Evolutionary conservation across 2,329 filamentous ascomycete genomes (phyloP).

Genomic region (Pseudogymnoascus sp.): DNA sequence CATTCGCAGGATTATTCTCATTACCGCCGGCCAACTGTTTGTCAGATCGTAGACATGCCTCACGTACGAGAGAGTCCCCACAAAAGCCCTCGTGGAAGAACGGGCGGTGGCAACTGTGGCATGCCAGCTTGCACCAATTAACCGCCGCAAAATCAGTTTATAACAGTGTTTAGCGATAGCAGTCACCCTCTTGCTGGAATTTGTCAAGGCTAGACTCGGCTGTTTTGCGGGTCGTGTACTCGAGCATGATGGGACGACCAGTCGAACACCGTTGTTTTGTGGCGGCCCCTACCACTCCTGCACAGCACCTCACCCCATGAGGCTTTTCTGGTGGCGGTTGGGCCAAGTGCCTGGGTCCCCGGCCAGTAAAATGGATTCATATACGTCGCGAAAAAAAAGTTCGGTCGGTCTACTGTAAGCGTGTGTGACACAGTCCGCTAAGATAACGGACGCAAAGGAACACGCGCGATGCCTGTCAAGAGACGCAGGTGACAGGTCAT

Average conservation of each 20-base stretch:
- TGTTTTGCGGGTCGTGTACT: slow-evolving; percentile 1
- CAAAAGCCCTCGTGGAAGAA: neutral
- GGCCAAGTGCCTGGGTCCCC: neutral
- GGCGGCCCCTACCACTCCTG: neutral
- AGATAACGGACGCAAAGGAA: neutral
- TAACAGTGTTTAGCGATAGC: neutral
- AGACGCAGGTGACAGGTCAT: neutral
- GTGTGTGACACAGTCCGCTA: neutral
- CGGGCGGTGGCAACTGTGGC: neutral
- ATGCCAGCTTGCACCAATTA: neutral
- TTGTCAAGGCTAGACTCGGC: slow-evolving; percentile 3
- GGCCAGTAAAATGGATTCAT: neutral
- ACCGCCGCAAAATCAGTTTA: neutral
- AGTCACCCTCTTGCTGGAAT: neutral
- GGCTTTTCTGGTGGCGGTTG: neutral
- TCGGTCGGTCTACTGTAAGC: neutral
- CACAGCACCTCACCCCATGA: neutral
- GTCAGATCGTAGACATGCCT: neutral
- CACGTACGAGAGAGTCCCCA: neutral
- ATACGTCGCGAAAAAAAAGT: neutral
- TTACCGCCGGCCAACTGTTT: neutral
- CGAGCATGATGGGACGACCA: neutral
- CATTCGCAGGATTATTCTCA: neutral
- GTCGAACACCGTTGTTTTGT: neutral
- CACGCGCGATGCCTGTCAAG: neutral